phyloP scores from a whole-genome alignment of 495 filamentous ascomycete species.

The Xylaria castorea region DNA sequence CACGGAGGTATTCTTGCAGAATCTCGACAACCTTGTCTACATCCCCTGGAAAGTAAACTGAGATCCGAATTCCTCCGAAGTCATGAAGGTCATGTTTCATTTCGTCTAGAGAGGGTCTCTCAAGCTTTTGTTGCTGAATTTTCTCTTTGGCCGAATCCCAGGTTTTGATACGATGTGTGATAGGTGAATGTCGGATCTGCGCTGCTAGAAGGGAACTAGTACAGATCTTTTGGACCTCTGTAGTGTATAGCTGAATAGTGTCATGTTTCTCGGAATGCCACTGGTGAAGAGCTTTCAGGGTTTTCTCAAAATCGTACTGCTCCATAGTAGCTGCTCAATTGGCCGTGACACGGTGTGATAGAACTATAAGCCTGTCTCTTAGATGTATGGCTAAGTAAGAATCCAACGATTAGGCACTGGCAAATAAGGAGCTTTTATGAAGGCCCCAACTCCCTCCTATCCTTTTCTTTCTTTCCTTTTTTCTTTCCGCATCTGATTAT shows the following conservation, averaged over 20 bases:
- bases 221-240: neutral
- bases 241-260: neutral
- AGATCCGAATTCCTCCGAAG: conserved; percentile 1
- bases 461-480: neutral
- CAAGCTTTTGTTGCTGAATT: neutral
- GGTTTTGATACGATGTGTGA: neutral
- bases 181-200: neutral
- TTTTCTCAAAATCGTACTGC: neutral
- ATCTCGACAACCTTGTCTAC: neutral
- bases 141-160: neutral
- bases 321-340: neutral
- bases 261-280: neutral
- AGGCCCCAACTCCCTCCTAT: neutral
- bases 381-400: neutral
- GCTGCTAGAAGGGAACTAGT: neutral
- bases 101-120: neutral
- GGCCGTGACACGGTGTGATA: neutral
- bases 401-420: neutral
- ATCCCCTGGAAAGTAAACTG: conserved; percentile 4
- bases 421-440: neutral
- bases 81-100: neutral
- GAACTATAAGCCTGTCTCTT: neutral
- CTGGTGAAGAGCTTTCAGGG: neutral
- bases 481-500: neutral
- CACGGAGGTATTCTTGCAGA: neutral